Conservation (phyloP, 306 rosid species). For the Lagenaria siceraria region DNA sequence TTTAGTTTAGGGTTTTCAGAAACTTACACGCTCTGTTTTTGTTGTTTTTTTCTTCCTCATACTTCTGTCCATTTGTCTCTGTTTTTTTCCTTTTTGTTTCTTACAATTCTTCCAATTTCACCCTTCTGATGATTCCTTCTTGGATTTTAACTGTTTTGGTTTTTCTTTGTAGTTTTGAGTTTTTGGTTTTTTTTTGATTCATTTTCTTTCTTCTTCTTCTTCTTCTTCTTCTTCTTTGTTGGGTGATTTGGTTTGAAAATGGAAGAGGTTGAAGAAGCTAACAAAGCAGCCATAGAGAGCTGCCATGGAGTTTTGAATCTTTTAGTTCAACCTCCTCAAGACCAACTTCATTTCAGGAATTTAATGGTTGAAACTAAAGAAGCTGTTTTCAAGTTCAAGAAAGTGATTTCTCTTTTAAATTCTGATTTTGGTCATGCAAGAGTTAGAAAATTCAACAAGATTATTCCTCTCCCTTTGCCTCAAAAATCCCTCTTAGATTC, state of each 20-base stretch:
- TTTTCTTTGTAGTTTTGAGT: neutral
- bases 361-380: slow-evolving; percentile 67
- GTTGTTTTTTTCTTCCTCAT: slow-evolving; percentile 44
- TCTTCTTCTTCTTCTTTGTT: neutral
- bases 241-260: neutral
- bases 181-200: neutral
- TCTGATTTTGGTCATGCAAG: slow-evolving; percentile 78
- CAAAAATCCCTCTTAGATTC: slow-evolving; percentile 53
- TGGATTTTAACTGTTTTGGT: neutral
- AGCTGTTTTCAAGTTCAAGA: slow-evolving; percentile 75
- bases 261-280: slow-evolving; percentile 20
- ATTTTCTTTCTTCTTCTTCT: neutral
- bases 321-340: slow-evolving; percentile 48
- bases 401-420: slow-evolving; percentile 70
- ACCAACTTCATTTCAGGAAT: slow-evolving; percentile 21
- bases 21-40: slow-evolving; percentile 3
- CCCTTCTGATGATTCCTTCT: neutral
- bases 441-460: slow-evolving; percentile 49
- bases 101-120: neutral
- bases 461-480: slow-evolving; percentile 38
- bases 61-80: slow-evolving; percentile 10
- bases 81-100: neutral
- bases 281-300: slow-evolving; percentile 7
- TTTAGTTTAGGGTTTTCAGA: slow-evolving; percentile 74
- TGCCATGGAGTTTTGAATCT: slow-evolving; percentile 12